Percentiles rank a stretch among this genome's conserved stretches.
Evolutionary conservation across 1,284 basidiomycete genomes (phyloP).

Genomic region (Phellinidium pouzarii): DNA sequence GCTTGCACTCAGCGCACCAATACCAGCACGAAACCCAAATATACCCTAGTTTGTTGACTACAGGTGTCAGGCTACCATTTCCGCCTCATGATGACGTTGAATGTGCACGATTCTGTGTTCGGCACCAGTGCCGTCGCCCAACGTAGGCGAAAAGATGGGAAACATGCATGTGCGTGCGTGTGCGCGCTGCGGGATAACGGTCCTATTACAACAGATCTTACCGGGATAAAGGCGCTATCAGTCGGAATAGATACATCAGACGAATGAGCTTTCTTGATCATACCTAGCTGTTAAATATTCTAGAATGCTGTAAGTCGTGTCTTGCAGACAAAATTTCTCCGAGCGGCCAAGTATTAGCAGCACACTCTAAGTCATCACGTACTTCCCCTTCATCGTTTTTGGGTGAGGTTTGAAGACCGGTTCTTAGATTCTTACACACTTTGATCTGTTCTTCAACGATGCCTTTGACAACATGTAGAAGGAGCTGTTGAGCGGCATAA

Average conservation of each 20-base stretch:
- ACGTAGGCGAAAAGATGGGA: constrained; percentile 1
- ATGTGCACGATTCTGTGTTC: constrained; percentile 7
- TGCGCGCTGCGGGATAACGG: no score
- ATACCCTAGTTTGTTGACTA: constrained; percentile 6
- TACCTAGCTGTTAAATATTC: constrained; percentile 85
- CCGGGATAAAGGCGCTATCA: not conserved
- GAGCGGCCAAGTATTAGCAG: constrained; percentile 90
- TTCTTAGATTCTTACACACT: constrained; percentile 40
- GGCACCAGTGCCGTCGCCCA: not conserved
- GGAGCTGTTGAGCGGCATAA: constrained; percentile 85
- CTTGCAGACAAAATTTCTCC: constrained; percentile 89
- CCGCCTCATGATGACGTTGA: constrained; percentile 1
- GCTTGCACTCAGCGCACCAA: not conserved
- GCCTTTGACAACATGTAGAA: constrained; percentile 65
- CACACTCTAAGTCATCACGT: constrained; percentile 42
- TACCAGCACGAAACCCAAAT: not conserved
- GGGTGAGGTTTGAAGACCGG: constrained; percentile 28
- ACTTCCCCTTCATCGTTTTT: constrained; percentile 23
- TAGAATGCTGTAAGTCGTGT: constrained; percentile 92
- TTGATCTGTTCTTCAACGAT: constrained; percentile 53
- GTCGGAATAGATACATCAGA: not conserved
- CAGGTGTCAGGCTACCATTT: constrained; percentile 8
- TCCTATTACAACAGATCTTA: constrained; percentile 8
- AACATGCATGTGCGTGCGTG: constrained; percentile 3
- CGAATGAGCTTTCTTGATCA: not conserved